A percentile compares a stretch with the other conserved stretches of the same genome.
These are phyloP conservation scores for Apiospora hydei DNA, from an alignment of 2,329 filamentous ascomycete species.

Conservation along the genomic window DNA sequence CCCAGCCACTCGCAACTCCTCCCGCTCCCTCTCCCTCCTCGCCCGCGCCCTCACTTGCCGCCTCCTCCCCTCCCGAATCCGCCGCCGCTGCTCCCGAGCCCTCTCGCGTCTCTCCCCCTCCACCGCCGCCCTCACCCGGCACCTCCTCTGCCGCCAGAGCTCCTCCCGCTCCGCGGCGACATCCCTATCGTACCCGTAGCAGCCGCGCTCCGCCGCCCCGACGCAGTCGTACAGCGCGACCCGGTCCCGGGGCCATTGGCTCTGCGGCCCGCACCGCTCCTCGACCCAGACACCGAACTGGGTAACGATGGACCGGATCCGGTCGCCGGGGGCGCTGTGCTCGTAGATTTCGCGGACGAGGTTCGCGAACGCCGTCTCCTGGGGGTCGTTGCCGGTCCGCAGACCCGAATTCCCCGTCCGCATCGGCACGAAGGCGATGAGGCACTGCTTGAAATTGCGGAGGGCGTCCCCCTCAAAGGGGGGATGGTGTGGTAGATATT, in stretches of 20 bases:
- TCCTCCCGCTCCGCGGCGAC: background rate
- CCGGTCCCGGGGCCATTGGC: background rate
- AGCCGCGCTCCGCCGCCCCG: background rate
- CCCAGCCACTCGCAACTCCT: too few relatives aligned
- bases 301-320: background rate
- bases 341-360: background rate
- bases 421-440: background rate
- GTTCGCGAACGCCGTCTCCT: background rate
- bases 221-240: background rate
- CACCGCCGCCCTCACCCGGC: too few relatives aligned
- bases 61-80: background rate
- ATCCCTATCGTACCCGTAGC: background rate
- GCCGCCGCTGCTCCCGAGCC: too few relatives aligned
- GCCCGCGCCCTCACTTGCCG: too few relatives aligned
- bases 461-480: background rate
- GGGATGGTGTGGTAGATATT: background rate
- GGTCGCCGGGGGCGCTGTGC: background rate
- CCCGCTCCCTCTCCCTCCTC: background rate
- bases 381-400: background rate
- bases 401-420: background rate
- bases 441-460: slow-evolving; percentile 3
- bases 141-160: background rate
- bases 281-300: background rate
- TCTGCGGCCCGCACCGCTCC: background rate
- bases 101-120: too few relatives aligned